Evolutionary conservation across 257 asterid species (phyloP), one percentile per base, ranked within the genome.

Genomic region (Jacaranda mimosifolia): DNA sequence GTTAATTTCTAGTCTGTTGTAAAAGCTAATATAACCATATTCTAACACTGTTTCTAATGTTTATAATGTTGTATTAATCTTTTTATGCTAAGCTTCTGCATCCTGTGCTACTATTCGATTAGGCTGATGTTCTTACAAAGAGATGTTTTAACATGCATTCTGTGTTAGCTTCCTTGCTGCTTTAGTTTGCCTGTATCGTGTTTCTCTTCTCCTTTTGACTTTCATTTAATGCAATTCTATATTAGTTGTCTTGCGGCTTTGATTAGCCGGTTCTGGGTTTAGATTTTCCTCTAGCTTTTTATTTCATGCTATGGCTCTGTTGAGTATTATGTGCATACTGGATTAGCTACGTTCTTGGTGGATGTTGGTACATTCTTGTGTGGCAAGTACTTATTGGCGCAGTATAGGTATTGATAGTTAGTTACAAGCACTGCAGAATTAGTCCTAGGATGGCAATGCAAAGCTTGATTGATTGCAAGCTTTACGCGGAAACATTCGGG

Each of bases 1-100:
- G 87, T 88, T 89, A 84, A 86, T 86, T 84, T 85, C 85, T 89
- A 84, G 87, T 83, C 84, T 83, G 87, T 80, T 91, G 97, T 91
- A 89, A 89, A 86, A 89, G 90, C 93, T 91, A 81, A 79, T 86
- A 82, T 83, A 51, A 83, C 72, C 18, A 74, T 79, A 46, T 65
- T 80, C 80, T 77, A 80, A 80, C 82, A 70, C 80, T 82, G 76
- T 85, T 80, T 82, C 83, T 84, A 70, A 78, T 81, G 83, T 67
- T 84, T 81, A 80, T 71, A 74, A 32, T 81, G 75, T 53, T 74
- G 80, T 46, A 49, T 63, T 68, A 42, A 42, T 64, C 57, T 68
- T 67, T n/a, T 43, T 56, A 6, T 19, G 9, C 17, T 1, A 0
- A 21, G 12, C 49, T 68, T 68, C 63, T 40, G 19, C 36, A 6